A percentile compares a stretch with the other conserved stretches of the same genome.
phyloP scores from a whole-genome alignment of 306 rosid species.

The Glycine soja region DNA sequence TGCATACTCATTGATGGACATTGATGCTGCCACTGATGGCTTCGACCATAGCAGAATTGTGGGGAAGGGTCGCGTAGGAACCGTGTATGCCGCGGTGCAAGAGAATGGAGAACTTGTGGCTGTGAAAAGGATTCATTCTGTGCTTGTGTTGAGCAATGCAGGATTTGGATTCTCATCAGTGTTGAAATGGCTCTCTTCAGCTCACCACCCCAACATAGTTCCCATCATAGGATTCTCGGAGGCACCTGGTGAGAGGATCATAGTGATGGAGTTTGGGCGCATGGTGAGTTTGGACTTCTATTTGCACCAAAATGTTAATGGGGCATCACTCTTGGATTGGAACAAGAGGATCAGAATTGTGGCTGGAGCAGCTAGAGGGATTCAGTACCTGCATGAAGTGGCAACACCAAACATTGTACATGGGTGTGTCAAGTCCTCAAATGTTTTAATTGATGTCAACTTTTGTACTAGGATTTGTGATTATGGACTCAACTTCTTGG shows the following conservation, averaged over 20 bases:
- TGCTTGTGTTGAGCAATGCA: conserved; percentile 27
- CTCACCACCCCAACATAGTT: conserved; percentile 73
- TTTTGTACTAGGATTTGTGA: conserved; percentile 67
- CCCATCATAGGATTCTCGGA: conserved; percentile 73
- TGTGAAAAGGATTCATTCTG: conserved; percentile 20
- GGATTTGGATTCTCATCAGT: conserved; percentile 1
- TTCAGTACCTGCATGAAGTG: conserved; percentile 73
- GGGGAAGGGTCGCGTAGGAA: conserved; percentile 25
- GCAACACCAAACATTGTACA: conserved; percentile 69
- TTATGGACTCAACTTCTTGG: conserved; percentile 77
- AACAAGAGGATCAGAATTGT: conserved; percentile 61
- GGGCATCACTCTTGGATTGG: conserved; percentile 29
- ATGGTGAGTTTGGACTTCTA: conserved; percentile 51
- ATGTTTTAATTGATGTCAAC: conserved; percentile 66
- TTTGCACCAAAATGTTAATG: conserved; percentile 2
- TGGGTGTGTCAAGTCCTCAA: conserved; percentile 75
- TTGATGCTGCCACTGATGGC: conserved; percentile 26
- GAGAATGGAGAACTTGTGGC: conserved; percentile 25
- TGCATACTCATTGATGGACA: conserved; percentile 16
- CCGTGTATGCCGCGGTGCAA: conserved; percentile 12
- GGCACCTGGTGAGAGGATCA: conserved; percentile 81
- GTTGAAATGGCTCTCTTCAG: conserved; percentile 61
- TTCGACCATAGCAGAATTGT: conserved; percentile 6
- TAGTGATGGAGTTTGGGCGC: conserved; percentile 67
- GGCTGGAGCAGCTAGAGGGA: conserved; percentile 61